Evolutionary conservation across 148 eudicot species (phyloP), one percentile per base, ranked within the genome.

Genomic region (Diospyros kaki): DNA sequence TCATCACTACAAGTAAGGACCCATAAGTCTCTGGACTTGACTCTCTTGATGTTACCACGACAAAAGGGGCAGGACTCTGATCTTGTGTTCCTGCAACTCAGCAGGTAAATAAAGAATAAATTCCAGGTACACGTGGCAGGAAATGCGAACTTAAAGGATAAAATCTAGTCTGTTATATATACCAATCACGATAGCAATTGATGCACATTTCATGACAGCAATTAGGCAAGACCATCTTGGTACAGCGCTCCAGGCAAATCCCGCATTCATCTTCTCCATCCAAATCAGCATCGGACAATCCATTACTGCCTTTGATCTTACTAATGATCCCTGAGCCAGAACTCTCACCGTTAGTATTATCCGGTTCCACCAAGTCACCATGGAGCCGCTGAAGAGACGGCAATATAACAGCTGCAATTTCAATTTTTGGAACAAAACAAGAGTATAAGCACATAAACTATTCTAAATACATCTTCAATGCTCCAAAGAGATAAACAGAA

Each of bases 181-280:
- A 90, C 93, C 95, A 92, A 76, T 92, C 84, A 2, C 89, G 93
- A 75, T 86, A 92, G 81, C 93, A 90, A 75, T 84, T 90, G 82
- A 90, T 86, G 84, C 97, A 92, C 97, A 92, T 88, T 66, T 87
- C 89, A 73, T 90, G 97, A 85, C 91, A 90, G 81, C 93, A 90
- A 79, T 81, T 88, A 50, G 94, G 97, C 81, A 89, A 83, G n/a
- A 92, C 95, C 83, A 88, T 86, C 66, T 90, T 90, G 59, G 90
- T 86, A 75, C 91, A 82, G 62, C 85, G 84, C 78, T 87, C 91
- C 81, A 93, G 80, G 86, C 93, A 89, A 55, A 93, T 90, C 64
- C 93, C 98, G 77, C 95, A 93, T 81, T 93, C 98, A 38, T 89
- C 88, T 50, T 93, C 96, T 83, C 96, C 84, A 62, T 93, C 96